Evolutionary conservation across 2,329 filamentous ascomycete genomes (phyloP).

Genomic region (Penicillium paneum): DNA sequence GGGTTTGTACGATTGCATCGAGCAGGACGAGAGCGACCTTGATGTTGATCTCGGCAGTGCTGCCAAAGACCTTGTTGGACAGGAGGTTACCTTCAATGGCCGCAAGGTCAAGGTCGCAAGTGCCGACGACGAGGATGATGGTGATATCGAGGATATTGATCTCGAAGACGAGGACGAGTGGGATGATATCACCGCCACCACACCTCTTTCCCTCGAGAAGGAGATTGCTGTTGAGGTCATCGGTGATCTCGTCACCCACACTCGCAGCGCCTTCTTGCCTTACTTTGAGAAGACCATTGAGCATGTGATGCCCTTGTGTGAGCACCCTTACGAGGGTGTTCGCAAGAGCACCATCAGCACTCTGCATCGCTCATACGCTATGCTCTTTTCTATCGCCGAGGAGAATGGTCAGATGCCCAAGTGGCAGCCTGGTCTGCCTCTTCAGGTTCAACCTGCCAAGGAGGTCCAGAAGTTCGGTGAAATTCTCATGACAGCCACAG

Average conservation of each 20-base stretch:
- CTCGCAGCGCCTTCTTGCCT: slow-evolving; percentile 72
- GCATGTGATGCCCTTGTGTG: slow-evolving; percentile 72
- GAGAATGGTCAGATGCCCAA: slow-evolving; percentile 71
- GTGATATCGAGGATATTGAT: slow-evolving; percentile 61
- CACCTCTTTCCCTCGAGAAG: slow-evolving; percentile 89
- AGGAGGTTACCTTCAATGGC: slow-evolving; percentile 73
- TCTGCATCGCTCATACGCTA: slow-evolving; percentile 88
- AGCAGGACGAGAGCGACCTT: slow-evolving; percentile 81
- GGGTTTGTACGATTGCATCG: slow-evolving; percentile 73
- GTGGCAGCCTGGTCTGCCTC: slow-evolving; percentile 84
- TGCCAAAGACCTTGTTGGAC: slow-evolving; percentile 68
- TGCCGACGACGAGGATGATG: slow-evolving; percentile 57
- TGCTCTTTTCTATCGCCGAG: slow-evolving; percentile 84
- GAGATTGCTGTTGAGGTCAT: slow-evolving; percentile 95
- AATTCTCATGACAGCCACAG: slow-evolving; percentile 77
- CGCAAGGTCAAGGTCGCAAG: slow-evolving; percentile 81
- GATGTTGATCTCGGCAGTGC: slow-evolving; percentile 73
- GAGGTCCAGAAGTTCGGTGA: slow-evolving; percentile 83
- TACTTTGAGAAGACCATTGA: slow-evolving; percentile 89
- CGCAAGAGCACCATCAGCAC: slow-evolving; percentile 89
- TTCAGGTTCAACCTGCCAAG: slow-evolving; percentile 71
- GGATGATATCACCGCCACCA: slow-evolving; percentile 79
- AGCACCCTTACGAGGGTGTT: slow-evolving; percentile 90
- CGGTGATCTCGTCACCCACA: slow-evolving; percentile 86
- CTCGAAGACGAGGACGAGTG: slow-evolving; percentile 79